Base-by-base conservation (phyloP, 2,329 filamentous ascomycete genomes). In the Cryphonectria carpinicola region DNA sequence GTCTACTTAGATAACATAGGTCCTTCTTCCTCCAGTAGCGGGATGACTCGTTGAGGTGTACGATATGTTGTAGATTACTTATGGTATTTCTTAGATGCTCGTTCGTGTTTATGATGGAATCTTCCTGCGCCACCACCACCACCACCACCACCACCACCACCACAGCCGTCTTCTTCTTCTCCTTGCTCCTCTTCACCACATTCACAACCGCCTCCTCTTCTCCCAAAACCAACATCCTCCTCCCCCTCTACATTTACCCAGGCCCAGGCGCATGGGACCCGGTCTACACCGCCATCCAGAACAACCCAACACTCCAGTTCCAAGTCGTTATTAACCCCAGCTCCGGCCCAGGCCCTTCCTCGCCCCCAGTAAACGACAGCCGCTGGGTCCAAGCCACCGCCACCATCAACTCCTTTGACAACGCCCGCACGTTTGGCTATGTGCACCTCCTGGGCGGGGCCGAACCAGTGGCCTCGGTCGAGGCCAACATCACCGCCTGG, bases 251-350 rank as follows among this genome's bases (percentile, higher is more conserved):
- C 19, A 22, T 60, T 19, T 69, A 56, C 49, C 67, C 61, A 43
- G 37, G 3, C 17, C 37, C 1, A 22, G 63, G 67, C n/a, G 60
- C 67, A 17, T 69, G 61, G 67, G 61, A 37, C 22, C 49, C 35
- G 8, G 14, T 66, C 52, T 66, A 35, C 56, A 43, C 25, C 13
- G 61, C 70, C 17, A 66, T 69, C 28, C 19, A 66, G 13, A 63
- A 37, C 13, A 43, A 71, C 56, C 67, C 62, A 39, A 19, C 25
- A 14, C 58, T 71, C 19, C 22, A 52, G 17, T 71, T 63, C 65
- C 67, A 70, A n/a, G 49, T 70, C 14, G 58, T 71, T 63, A 63
- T 71, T 64, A 70, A 71, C 67, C 63, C 67, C 22, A 43, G 41
- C 67, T 62, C 52, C 41, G 70, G 67, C n/a, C 70, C 67, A 14